Evolutionary conservation across 2,329 filamentous ascomycete species (phyloP), one percentile per base, ranked within the genome.

Genomic region (Trichothecium roseum): DNA sequence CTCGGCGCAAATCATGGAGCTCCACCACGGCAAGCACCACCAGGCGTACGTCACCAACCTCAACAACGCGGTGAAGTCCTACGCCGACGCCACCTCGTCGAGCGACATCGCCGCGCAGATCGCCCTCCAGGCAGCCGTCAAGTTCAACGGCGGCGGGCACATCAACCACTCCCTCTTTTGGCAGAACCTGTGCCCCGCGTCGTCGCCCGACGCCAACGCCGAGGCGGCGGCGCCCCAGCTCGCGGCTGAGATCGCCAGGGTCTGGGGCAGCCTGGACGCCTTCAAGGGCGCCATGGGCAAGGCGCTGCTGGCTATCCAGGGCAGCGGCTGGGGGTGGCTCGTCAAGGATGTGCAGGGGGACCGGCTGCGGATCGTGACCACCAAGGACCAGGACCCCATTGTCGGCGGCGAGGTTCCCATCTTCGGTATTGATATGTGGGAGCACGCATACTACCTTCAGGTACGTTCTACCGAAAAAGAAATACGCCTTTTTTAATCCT

Each of bases 121-220:
- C 37, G 62, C 72, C 14, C 69, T 85, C n/a, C 78, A 82, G 48
- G 64, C 69, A 24, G 73, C 73, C 42, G 78, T 94, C 63, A 83
- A 81, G 51, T 94, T 94, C 72, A 85, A 94, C 56, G 87, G 82
- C 33, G 88, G 88, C 30, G 88, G 88, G 6, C 87, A 94, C 66
- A 81, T 93, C 62, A 95, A 95, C 66, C 88, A 94, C 68, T 79
- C 77, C 1, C 75, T 94, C 26, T 94, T 94, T 69, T 95, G 87
- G 87, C 78, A 84, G 62, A 88, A 86, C 57, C 70, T 93, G 14
- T 60, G 74, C 0, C 82, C 83, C 0, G 60, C 75, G 0, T 65
- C 61, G 14, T 76, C 70, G 3, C 44, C 66, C 0, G 73, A 78
- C 7, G 69, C 82, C 2, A 64, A 73, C 32, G 56, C 70, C 4